phyloP scores from a whole-genome alignment of 2,329 filamentous ascomycete species.

The Aspergillus udagawae region DNA sequence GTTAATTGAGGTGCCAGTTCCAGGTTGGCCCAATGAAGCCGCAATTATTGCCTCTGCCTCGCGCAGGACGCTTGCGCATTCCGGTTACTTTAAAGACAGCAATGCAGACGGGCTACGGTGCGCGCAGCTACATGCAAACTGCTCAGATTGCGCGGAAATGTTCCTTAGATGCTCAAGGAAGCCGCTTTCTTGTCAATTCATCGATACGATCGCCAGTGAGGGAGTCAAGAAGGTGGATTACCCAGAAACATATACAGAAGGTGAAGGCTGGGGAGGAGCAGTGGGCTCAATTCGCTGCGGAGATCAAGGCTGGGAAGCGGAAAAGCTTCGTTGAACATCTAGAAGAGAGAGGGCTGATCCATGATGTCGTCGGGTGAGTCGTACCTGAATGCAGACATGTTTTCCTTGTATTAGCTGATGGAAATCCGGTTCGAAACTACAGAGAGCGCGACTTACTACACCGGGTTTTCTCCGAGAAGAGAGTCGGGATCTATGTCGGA shows the following conservation, averaged over 20 bases:
- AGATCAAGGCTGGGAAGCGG: slow-evolving; percentile 42
- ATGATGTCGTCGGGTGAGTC: slow-evolving; percentile 45
- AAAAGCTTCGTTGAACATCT: slow-evolving; percentile 43
- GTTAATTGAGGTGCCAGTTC: slow-evolving; percentile 2
- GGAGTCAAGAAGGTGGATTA: slow-evolving; percentile 35
- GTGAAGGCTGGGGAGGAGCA: slow-evolving; percentile 38
- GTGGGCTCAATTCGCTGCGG: slow-evolving; percentile 38
- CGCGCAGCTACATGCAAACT: slow-evolving; percentile 22
- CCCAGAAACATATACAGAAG: slow-evolving; percentile 32
- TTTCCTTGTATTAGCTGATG: slow-evolving; percentile 5
- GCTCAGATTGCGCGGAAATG: slow-evolving; percentile 15
- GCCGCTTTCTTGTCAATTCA: slow-evolving; percentile 11
- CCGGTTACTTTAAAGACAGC: slow-evolving; percentile 4
- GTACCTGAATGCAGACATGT: background rate
- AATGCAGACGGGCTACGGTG: slow-evolving; percentile 15
- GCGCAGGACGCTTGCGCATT: slow-evolving; percentile 19
- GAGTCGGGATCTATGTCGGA: slow-evolving; percentile 46
- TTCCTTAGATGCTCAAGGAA: slow-evolving; percentile 7
- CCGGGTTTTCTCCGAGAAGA: slow-evolving; percentile 42
- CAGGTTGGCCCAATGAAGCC: slow-evolving; percentile 24
- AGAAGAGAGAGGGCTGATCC: slow-evolving; percentile 44
- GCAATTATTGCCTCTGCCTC: slow-evolving; percentile 17
- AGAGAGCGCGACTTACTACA: slow-evolving; percentile 43
- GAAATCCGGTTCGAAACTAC: background rate
- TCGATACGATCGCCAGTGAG: background rate